Conservation (phyloP, 2,329 filamentous ascomycete genomes). For the Colletotrichum filicis region DNA sequence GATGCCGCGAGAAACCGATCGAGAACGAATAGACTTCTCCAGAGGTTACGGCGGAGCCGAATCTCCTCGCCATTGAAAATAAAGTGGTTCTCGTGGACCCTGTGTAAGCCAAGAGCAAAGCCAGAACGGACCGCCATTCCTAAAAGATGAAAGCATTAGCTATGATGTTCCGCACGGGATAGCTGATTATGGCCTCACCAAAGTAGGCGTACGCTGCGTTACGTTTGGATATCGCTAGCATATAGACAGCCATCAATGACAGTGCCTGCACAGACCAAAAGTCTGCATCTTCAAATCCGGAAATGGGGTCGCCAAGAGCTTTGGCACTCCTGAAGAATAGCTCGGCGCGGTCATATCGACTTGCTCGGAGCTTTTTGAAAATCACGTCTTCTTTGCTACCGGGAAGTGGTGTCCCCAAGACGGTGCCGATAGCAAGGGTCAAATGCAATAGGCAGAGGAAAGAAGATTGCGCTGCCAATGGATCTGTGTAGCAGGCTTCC, state of each 20-base stretch:
- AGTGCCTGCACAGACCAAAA: slow-evolving; percentile 75
- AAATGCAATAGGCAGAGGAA: slow-evolving; percentile 71
- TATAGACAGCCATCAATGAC: slow-evolving; percentile 72
- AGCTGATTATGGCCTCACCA: slow-evolving; percentile 52
- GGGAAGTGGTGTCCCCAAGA: slow-evolving; percentile 63
- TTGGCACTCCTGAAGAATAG: slow-evolving; percentile 71
- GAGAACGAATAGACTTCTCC: slow-evolving; percentile 73
- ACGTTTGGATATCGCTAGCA: slow-evolving; percentile 68
- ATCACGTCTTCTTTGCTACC: slow-evolving; percentile 60
- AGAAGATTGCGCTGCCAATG: slow-evolving; percentile 58
- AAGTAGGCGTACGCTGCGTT: slow-evolving; percentile 72
- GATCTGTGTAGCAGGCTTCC: slow-evolving; percentile 65
- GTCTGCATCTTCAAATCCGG: slow-evolving; percentile 69
- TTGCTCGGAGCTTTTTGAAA: slow-evolving; percentile 61
- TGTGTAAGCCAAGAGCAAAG: slow-evolving; percentile 70
- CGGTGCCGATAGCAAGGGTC: slow-evolving; percentile 71
- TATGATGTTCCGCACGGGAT: not conserved
- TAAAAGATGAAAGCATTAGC: slow-evolving; percentile 42
- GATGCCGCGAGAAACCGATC: slow-evolving; percentile 72
- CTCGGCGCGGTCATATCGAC: slow-evolving; percentile 65
- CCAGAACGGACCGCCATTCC: slow-evolving; percentile 73
- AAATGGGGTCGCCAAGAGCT: slow-evolving; percentile 55
- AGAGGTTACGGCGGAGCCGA: slow-evolving; percentile 65
- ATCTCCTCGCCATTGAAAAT: slow-evolving; percentile 61
- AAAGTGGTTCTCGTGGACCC: slow-evolving; percentile 64